A percentile compares a stretch with the other conserved stretches of the same genome.
Evolutionary conservation across 139 green algal genomes (phyloP).

Genomic region (Choricystis sp.): DNA sequence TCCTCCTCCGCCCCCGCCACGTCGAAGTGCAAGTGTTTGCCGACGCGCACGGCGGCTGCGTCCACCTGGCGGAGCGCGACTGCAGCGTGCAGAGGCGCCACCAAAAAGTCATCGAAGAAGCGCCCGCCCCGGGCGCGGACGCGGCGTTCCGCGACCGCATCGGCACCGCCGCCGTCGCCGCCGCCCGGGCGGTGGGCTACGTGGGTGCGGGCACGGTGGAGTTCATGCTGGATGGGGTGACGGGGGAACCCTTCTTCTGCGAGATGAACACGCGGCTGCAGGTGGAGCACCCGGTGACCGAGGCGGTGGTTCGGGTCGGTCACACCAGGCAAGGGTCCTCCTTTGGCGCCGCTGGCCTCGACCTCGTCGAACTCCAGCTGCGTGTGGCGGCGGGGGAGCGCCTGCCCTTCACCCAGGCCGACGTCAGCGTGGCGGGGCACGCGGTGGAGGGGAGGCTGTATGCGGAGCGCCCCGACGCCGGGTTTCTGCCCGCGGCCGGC

Average conservation of each 20-base stretch:
- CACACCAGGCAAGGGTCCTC: not conserved
- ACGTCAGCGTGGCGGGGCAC: conserved; percentile 27
- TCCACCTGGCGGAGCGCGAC: conserved; percentile 71
- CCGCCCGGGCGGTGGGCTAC: conserved; percentile 62
- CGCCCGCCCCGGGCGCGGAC: conserved; percentile 40
- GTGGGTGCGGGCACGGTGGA: conserved; percentile 77
- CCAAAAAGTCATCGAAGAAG: conserved; percentile 71
- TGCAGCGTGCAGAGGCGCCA: conserved; percentile 70
- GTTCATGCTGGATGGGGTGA: conserved; percentile 75
- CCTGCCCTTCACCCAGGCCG: not conserved
- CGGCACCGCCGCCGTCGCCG: conserved; percentile 38
- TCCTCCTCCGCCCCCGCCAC: conserved; percentile 54
- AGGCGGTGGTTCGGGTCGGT: conserved; percentile 44
- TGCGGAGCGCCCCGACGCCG: conserved; percentile 54
- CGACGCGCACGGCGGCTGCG: conserved; percentile 43
- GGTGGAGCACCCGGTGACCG: conserved; percentile 38
- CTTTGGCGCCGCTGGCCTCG: conserved; percentile 9
- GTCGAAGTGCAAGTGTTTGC: conserved; percentile 75
- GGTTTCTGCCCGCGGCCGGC: conserved; percentile 52
- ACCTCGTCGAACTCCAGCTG: conserved; percentile 85
- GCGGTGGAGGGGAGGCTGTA: conserved; percentile 79
- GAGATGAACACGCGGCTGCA: conserved; percentile 96
- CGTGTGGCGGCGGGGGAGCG: conserved; percentile 44
- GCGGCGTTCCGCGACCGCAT: conserved; percentile 24
- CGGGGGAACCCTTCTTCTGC: conserved; percentile 79